Evolutionary conservation across 75 land plant species (phyloP), one percentile per base, ranked within the genome.

Genomic region (Gnetum montanum): DNA sequence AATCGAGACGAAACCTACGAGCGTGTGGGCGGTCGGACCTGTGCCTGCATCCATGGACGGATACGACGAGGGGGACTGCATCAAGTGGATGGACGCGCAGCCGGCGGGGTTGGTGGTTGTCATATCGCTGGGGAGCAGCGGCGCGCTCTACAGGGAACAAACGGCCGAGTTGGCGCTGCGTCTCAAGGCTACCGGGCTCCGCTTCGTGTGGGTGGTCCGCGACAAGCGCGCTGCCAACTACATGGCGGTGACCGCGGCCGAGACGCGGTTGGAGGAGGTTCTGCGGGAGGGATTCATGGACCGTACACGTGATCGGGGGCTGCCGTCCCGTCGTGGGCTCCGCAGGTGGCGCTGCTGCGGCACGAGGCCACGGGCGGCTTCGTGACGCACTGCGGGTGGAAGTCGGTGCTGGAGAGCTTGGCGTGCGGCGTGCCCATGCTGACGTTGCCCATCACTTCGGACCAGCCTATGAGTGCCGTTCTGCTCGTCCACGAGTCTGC

Each of bases 41-140:
- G n/a, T n/a, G n/a, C n/a, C n/a, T n/a, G n/a, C n/a, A n/a, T n/a
- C n/a, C n/a, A n/a, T n/a, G n/a, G n/a, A n/a, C n/a, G n/a, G n/a
- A n/a, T n/a, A n/a, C n/a, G n/a, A n/a, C n/a, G n/a, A 43, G 18
- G 8, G 2, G 20, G 29, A 19, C 6, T 58, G 43, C 19, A 37
- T 66, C 19, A 4, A 25, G 8, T 66, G 69, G 69, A 29, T 66
- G 13, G 62, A 66, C 22, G 34, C 19, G 4, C 69, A 43, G 43
- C 16, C 45, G 0, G 40, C 50, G 30, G 49, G 29, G 6, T 62
- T 66, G 4, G 51, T 69, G 2, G 8, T 57, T 0, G 62, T 45
- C 23, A 25, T 62, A 6, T 40, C 72, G 41, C 62, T 69, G 22
- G 72, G 72, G 8, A 69, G 72, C 59, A 23, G 45, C 0, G 52